Conservation (phyloP, 345 rosid species). For the Populus alba region DNA sequence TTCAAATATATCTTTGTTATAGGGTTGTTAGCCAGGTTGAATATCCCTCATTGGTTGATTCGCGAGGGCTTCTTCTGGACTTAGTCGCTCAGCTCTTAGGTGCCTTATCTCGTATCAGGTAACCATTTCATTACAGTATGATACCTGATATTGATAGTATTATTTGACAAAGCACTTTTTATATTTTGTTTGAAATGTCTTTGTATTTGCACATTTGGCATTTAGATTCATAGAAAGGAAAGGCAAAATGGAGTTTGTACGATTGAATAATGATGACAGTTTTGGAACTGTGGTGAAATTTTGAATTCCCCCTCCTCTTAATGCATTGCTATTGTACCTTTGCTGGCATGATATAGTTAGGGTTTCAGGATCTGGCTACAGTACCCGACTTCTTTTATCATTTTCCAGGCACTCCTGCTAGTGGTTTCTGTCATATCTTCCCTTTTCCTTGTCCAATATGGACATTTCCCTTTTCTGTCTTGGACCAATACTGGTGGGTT, state of each 20-base stretch:
- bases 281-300: background rate
- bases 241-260: too few species aligned
- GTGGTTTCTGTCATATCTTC: too few species aligned
- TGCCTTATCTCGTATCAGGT: slow-evolving; percentile 98
- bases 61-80: slow-evolving; percentile 93
- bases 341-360: too few species aligned
- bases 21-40: slow-evolving; percentile 99
- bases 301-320: background rate
- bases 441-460: too few species aligned
- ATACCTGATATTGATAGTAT: slow-evolving; percentile 8
- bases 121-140: slow-evolving; percentile 10
- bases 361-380: too few species aligned
- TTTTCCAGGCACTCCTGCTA: too few species aligned
- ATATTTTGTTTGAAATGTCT: background rate
- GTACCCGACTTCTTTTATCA: too few species aligned
- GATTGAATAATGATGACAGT: background rate
- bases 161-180: too few species aligned
- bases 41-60: slow-evolving; percentile 95
- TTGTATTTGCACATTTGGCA: background rate
- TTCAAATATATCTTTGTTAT: slow-evolving; percentile 29
- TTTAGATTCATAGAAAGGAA: too few species aligned
- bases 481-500: too few species aligned
- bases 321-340: too few species aligned
- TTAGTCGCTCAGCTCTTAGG: slow-evolving; percentile 96
- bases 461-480: too few species aligned